phyloP scores from a whole-genome alignment of 495 filamentous ascomycete species.

The Lepraria neglecta region DNA sequence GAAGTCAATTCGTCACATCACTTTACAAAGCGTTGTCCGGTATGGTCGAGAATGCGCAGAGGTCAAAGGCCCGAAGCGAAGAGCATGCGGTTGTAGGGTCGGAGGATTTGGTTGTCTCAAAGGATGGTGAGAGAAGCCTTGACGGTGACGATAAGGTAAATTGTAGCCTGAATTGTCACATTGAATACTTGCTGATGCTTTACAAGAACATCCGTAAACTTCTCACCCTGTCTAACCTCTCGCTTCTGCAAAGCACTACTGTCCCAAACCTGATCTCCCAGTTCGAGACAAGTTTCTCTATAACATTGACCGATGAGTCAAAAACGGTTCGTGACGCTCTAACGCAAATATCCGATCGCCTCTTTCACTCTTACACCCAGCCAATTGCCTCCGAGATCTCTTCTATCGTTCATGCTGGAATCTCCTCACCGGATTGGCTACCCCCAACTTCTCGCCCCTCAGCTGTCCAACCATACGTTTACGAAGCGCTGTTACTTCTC shows the following conservation, averaged over 20 bases:
- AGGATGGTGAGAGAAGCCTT: neutral
- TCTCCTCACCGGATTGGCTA: slow-evolving; percentile 64
- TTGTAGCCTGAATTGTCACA: slow-evolving; percentile 16
- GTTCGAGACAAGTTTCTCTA: slow-evolving; percentile 84
- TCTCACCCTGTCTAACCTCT: slow-evolving; percentile 84
- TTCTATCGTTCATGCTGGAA: slow-evolving; percentile 60
- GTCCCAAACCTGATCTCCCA: slow-evolving; percentile 76
- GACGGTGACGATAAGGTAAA: slow-evolving; percentile 54
- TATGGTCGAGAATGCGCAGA: slow-evolving; percentile 92
- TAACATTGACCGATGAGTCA: slow-evolving; percentile 83
- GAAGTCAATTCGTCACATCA: slow-evolving; percentile 79
- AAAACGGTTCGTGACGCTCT: slow-evolving; percentile 87
- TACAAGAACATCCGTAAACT: slow-evolving; percentile 82
- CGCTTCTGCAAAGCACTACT: slow-evolving; percentile 64
- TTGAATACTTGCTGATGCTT: neutral
- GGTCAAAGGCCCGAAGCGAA: slow-evolving; percentile 51
- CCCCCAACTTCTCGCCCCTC: slow-evolving; percentile 57
- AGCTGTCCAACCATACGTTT: slow-evolving; percentile 80
- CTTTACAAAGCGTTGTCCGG: slow-evolving; percentile 88
- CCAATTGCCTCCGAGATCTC: slow-evolving; percentile 59
- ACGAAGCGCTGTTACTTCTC: slow-evolving; percentile 70
- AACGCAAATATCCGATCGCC: slow-evolving; percentile 74
- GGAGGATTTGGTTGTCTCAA: neutral
- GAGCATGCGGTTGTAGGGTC: slow-evolving; percentile 43
- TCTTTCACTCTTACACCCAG: slow-evolving; percentile 85